Percentiles rank a stretch among this genome's conserved stretches.
Evolutionary conservation across 768 basidiomycete species (phyloP).

Genomic region (Royoungia palumana): DNA sequence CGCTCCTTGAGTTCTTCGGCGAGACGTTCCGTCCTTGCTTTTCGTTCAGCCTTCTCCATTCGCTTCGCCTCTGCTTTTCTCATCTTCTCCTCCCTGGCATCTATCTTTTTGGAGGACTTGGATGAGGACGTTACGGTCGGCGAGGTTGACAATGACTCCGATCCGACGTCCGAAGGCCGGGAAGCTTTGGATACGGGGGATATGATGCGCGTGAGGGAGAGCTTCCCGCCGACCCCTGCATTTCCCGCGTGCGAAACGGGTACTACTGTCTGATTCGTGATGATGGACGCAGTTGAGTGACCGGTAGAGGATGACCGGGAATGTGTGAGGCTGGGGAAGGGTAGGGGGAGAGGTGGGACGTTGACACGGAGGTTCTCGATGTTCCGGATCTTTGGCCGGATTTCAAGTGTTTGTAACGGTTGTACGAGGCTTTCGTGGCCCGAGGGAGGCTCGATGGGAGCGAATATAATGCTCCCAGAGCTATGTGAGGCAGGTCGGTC

Average conservation of each 20-base stretch:
- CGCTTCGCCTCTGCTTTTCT: slow-evolving; percentile 43
- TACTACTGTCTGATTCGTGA: background rate
- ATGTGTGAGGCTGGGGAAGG: slow-evolving; percentile 16
- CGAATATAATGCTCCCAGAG: slow-evolving; percentile 24
- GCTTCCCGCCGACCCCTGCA: slow-evolving; percentile 13
- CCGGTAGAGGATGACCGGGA: slow-evolving; percentile 13
- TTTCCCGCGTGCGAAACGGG: slow-evolving; percentile 6
- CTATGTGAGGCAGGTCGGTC: slow-evolving; percentile 13
- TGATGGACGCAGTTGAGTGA: slow-evolving; percentile 4
- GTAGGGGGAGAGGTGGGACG: slow-evolving; percentile 18
- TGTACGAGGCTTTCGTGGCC: slow-evolving; percentile 21
- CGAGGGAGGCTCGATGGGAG: slow-evolving; percentile 13
- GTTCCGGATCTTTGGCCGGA: slow-evolving; percentile 26
- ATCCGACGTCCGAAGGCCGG: slow-evolving; percentile 2
- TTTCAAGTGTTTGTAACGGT: slow-evolving; percentile 1
- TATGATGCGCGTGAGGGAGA: slow-evolving; percentile 28
- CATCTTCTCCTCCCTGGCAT: slow-evolving; percentile 40
- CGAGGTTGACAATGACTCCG: slow-evolving; percentile 13
- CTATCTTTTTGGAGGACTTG: slow-evolving; percentile 18
- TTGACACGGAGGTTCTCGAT: slow-evolving; percentile 30
- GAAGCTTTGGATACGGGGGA: slow-evolving; percentile 20
- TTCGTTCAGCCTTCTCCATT: slow-evolving; percentile 41
- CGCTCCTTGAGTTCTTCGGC: slow-evolving; percentile 44
- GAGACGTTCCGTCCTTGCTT: slow-evolving; percentile 39
- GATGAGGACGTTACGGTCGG: slow-evolving; percentile 15